phyloP scores from a whole-genome alignment of 768 basidiomycete species.

The Boletellus ananas region DNA sequence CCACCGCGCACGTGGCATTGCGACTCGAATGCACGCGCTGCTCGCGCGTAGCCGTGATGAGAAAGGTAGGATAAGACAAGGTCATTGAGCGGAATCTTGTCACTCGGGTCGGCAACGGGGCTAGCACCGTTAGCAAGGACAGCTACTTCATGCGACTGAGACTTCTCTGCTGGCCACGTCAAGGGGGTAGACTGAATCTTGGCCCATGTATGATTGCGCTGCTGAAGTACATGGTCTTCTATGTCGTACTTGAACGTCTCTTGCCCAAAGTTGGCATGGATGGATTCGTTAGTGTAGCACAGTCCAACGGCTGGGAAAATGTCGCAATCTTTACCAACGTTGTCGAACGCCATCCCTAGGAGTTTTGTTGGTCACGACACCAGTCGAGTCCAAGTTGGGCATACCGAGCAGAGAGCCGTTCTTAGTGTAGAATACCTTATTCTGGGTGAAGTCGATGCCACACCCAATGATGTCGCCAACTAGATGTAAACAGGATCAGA shows the following conservation, averaged over 20 bases:
- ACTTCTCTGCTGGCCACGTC: slow-evolving; percentile 36
- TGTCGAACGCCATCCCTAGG: slow-evolving; percentile 66
- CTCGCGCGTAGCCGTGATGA: slow-evolving; percentile 79
- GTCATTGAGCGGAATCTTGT: slow-evolving; percentile 60
- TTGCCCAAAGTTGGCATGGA: slow-evolving; percentile 87
- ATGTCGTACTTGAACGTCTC: slow-evolving; percentile 88
- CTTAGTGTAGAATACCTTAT: slow-evolving; percentile 85
- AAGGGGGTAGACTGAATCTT: slow-evolving; percentile 59
- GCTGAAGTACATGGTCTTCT: slow-evolving; percentile 75
- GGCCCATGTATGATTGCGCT: slow-evolving; percentile 62
- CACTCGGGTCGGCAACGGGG: slow-evolving; percentile 41
- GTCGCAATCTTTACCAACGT: slow-evolving; percentile 59
- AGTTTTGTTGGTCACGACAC: slow-evolving; percentile 11
- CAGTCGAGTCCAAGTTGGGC: not conserved
- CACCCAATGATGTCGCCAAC: slow-evolving; percentile 89
- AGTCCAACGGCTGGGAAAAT: slow-evolving; percentile 89
- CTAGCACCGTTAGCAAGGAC: slow-evolving; percentile 1
- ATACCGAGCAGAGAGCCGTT: slow-evolving; percentile 73
- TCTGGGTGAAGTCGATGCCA: slow-evolving; percentile 83
- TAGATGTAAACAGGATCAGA: slow-evolving; percentile 28
- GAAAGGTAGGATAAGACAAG: slow-evolving; percentile 77
- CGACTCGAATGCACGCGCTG: slow-evolving; percentile 63
- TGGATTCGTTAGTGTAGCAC: slow-evolving; percentile 70
- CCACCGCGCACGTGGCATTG: slow-evolving; percentile 37
- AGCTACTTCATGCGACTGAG: slow-evolving; percentile 7